phyloP scores from a whole-genome alignment of 2,329 filamentous ascomycete species.

The Diatrype stigma region DNA sequence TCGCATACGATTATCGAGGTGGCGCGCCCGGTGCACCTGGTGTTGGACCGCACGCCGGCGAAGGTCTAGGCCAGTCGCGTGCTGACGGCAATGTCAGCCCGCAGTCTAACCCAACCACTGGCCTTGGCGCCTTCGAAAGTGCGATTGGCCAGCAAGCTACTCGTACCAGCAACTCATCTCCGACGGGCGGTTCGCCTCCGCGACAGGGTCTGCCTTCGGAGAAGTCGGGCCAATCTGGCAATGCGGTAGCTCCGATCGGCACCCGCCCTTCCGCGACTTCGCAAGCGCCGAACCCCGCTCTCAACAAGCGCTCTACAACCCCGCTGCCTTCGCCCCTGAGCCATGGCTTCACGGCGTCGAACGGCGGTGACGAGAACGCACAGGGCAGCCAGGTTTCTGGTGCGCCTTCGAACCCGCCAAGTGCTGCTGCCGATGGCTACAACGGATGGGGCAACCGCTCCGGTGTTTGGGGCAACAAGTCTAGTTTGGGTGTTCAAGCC shows the following conservation, averaged over 20 bases:
- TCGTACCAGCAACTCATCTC: constrained; percentile 82
- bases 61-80: constrained; percentile 56
- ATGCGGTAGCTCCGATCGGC: constrained; percentile 84
- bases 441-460: constrained; percentile 76
- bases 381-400: constrained; percentile 38
- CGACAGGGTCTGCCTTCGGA: constrained; percentile 54
- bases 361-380: constrained; percentile 44
- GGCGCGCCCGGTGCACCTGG: constrained; percentile 38
- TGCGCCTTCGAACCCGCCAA: constrained; percentile 52
- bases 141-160: constrained; percentile 60
- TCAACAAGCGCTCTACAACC: constrained; percentile 82
- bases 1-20: constrained; percentile 64
- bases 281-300: constrained; percentile 52
- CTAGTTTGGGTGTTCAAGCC: constrained; percentile 78
- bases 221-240: constrained; percentile 52
- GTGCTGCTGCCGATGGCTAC: constrained; percentile 39
- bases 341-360: constrained; percentile 60
- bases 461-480: constrained; percentile 81
- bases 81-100: constrained; percentile 85
- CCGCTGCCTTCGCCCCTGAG: constrained; percentile 86
- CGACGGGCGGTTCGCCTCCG: constrained; percentile 72
- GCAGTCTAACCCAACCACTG: constrained; percentile 58
- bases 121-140: constrained; percentile 59
- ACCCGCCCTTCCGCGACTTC: constrained; percentile 67
- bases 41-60: constrained; percentile 40